These are phyloP conservation scores for Eleusine coracana DNA, from an alignment of 176 grass and related monocot genomes.

Conservation along the genomic window DNA sequence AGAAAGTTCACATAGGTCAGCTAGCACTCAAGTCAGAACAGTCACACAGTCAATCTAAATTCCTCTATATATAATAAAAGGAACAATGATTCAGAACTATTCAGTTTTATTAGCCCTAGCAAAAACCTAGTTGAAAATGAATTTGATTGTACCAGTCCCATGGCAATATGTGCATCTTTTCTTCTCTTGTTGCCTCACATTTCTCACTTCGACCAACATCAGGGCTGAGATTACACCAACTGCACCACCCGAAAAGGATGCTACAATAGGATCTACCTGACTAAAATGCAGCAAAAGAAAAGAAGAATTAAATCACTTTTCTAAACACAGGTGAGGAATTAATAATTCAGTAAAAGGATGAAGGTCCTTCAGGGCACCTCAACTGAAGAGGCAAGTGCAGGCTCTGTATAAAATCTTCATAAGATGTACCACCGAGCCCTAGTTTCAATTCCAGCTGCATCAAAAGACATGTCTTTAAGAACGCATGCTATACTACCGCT, in stretches of 20 bases:
- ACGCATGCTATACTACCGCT: constrained; percentile 4
- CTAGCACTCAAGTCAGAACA: not conserved
- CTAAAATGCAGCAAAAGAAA: constrained; percentile 43
- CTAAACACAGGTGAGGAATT: constrained; percentile 31
- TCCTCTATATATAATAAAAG: not conserved
- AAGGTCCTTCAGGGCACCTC: constrained; percentile 52
- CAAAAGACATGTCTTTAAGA: not conserved
- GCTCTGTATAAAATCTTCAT: constrained; percentile 88
- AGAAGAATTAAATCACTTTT: constrained; percentile 21
- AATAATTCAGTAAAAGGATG: constrained; percentile 32
- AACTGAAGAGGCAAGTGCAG: constrained; percentile 87
- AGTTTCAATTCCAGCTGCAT: constrained; percentile 93
- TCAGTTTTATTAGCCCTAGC: not conserved
- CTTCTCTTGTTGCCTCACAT: constrained; percentile 93
- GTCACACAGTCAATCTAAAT: not conserved
- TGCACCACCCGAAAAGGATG: constrained; percentile 89
- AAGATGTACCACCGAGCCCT: constrained; percentile 87
- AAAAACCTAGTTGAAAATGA: constrained; percentile 25
- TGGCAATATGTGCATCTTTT: constrained; percentile 94
- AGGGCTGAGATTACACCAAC: constrained; percentile 88
- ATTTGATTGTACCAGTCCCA: constrained; percentile 66
- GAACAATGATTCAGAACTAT: not conserved
- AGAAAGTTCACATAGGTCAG: constrained; percentile 9
- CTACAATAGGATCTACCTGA: constrained; percentile 97
- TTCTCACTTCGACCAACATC: constrained; percentile 88